Conservation (phyloP, 2,329 filamentous ascomycete genomes). For the Esteya vermicola region DNA sequence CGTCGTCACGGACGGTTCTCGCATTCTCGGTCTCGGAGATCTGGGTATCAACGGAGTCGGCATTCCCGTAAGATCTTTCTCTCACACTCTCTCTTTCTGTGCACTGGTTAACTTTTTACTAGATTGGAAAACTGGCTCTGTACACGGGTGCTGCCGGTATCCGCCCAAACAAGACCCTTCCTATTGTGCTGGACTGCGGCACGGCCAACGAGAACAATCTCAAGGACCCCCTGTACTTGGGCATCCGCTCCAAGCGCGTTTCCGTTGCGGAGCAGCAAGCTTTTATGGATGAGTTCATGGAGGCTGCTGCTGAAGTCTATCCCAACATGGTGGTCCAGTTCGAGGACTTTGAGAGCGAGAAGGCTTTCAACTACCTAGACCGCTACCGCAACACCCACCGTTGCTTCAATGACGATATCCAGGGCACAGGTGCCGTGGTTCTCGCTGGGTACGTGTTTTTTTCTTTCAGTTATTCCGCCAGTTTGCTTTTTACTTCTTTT, state of each 20-base stretch:
- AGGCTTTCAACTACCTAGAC: conserved; percentile 84
- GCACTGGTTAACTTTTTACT: neutral
- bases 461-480: neutral
- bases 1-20: conserved; percentile 89
- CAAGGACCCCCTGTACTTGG: conserved; percentile 69
- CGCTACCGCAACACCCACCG: conserved; percentile 79
- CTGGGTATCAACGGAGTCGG: conserved; percentile 95
- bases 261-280: conserved; percentile 66
- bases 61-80: conserved; percentile 57
- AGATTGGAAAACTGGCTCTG: conserved; percentile 84
- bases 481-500: neutral
- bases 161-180: conserved; percentile 69
- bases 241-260: conserved; percentile 71
- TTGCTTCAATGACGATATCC: conserved; percentile 98
- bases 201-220: conserved; percentile 54
- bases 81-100: neutral
- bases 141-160: conserved; percentile 96
- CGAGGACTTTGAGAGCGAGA: conserved; percentile 89
- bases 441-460: conserved; percentile 54
- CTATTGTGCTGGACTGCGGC: conserved; percentile 53
- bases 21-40: conserved; percentile 84
- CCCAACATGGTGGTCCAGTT: conserved; percentile 70
- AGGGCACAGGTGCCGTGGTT: conserved; percentile 92
- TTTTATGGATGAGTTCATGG: conserved; percentile 97
- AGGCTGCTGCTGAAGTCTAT: conserved; percentile 62